These are phyloP conservation scores for Omphalotus guepiniiformis DNA, from an alignment of 768 basidiomycete genomes.

Conservation along the genomic window DNA sequence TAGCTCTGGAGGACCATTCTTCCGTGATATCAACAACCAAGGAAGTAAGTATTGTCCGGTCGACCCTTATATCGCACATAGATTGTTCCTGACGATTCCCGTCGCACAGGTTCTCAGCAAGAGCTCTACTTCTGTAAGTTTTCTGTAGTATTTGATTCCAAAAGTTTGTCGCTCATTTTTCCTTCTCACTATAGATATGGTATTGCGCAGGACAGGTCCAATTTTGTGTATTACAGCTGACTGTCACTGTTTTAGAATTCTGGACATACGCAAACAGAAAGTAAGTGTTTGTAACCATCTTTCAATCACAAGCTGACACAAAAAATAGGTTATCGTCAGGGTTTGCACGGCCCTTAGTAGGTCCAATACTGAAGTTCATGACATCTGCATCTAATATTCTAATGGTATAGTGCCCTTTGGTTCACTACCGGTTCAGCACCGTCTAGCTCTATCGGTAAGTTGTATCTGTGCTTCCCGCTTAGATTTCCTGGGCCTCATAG, in stretches of 20 bases:
- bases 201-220: not conserved
- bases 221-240: not conserved
- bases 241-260: conserved; percentile 22
- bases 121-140: conserved; percentile 33
- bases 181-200: conserved; percentile 18
- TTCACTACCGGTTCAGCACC: conserved; percentile 33
- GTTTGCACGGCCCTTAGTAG: conserved; percentile 32
- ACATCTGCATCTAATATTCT: not conserved
- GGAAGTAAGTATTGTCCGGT: conserved; percentile 23
- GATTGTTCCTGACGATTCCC: no score
- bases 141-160: not conserved
- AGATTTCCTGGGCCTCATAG: no score
- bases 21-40: conserved; percentile 35
- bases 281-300: conserved; percentile 12
- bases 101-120: conserved; percentile 26
- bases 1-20: conserved; percentile 28
- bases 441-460: conserved; percentile 22
- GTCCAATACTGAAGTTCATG: not conserved
- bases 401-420: conserved; percentile 26
- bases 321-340: conserved; percentile 24
- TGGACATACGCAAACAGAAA: conserved; percentile 33
- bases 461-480: not conserved
- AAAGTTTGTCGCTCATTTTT: not conserved
- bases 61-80: no score
- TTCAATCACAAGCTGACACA: not conserved